Percentiles rank a stretch among this genome's conserved stretches.
Conservation (phyloP, 805 yeast species). For the Yarrowia sp. region DNA sequence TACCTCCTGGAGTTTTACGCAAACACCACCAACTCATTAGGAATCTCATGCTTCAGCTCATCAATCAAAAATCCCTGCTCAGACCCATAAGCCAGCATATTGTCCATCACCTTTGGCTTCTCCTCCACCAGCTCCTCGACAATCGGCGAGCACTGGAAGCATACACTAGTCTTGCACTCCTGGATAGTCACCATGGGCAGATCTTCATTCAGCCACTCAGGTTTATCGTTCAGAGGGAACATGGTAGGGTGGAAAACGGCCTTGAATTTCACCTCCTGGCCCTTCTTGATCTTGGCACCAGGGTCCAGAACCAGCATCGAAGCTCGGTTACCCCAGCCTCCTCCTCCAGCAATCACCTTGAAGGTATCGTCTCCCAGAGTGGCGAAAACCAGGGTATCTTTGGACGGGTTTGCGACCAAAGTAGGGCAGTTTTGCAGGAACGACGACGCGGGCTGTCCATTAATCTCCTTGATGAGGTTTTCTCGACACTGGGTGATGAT, state of each 20-base stretch:
- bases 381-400: slow-evolving; percentile 40
- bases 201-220: slow-evolving; percentile 12
- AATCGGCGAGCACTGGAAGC: slow-evolving; percentile 47
- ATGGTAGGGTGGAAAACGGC: slow-evolving; percentile 24
- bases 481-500: slow-evolving; percentile 60
- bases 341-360: slow-evolving; percentile 75
- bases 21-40: slow-evolving; percentile 44
- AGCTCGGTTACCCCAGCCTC: slow-evolving; percentile 76
- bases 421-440: slow-evolving; percentile 54
- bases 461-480: slow-evolving; percentile 65
- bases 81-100: slow-evolving; percentile 48
- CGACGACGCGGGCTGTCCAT: slow-evolving; percentile 63
- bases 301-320: slow-evolving; percentile 71
- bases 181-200: slow-evolving; percentile 8
- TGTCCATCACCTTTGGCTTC: slow-evolving; percentile 40
- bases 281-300: slow-evolving; percentile 55
- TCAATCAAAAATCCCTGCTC: slow-evolving; percentile 48
- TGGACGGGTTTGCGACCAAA: slow-evolving; percentile 39
- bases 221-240: slow-evolving; percentile 18
- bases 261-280: slow-evolving; percentile 57
- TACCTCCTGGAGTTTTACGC: not conserved
- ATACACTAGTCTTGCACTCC: slow-evolving; percentile 42
- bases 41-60: slow-evolving; percentile 47
- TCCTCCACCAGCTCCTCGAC: slow-evolving; percentile 44
- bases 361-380: slow-evolving; percentile 44